Percentiles rank a stretch among this genome's conserved stretches.
Evolutionary conservation across 2,329 filamentous ascomycete genomes (phyloP).

Genomic region (Aspergillus sp.): DNA sequence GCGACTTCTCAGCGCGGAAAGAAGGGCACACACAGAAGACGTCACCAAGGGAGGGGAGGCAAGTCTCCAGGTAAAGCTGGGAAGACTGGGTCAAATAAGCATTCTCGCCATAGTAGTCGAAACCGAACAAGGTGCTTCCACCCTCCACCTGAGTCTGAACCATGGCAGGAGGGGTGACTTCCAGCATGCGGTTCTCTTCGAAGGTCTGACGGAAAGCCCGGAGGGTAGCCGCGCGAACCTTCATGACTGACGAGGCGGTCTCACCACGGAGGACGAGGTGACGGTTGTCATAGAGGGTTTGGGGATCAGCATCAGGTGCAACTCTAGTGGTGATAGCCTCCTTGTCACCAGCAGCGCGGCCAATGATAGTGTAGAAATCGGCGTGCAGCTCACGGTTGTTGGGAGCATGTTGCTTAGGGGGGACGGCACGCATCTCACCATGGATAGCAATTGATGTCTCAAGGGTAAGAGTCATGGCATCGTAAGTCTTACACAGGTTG

Average conservation of each 20-base stretch:
- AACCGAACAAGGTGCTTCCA: constrained; percentile 84
- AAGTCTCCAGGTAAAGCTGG: constrained; percentile 96
- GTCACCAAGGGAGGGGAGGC: constrained; percentile 83
- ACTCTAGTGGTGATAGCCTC: constrained; percentile 89
- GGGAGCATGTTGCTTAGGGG: constrained; percentile 73
- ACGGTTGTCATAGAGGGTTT: constrained; percentile 76
- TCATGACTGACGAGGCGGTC: constrained; percentile 79
- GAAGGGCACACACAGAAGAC: constrained; percentile 99
- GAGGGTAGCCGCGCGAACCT: constrained; percentile 79
- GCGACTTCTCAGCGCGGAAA: constrained; percentile 94
- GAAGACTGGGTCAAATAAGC: constrained; percentile 96
- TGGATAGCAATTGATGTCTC: constrained; percentile 84
- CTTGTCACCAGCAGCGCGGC: constrained; percentile 78
- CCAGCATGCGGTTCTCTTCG: constrained; percentile 73
- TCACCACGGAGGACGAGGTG: constrained; percentile 86
- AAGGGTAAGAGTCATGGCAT: constrained; percentile 79
- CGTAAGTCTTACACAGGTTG: constrained; percentile 85
- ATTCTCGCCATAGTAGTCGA: constrained; percentile 84
- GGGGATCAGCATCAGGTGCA: constrained; percentile 66
- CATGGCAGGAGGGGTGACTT: constrained; percentile 85
- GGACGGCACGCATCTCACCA: constrained; percentile 82
- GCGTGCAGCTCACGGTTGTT: constrained; percentile 85
- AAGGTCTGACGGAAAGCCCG: constrained; percentile 78
- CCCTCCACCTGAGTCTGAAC: constrained; percentile 96
- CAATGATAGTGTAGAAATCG: constrained; percentile 82